phyloP scores from a whole-genome alignment of 2,329 filamentous ascomycete genomes.

The Periconia sp. region DNA sequence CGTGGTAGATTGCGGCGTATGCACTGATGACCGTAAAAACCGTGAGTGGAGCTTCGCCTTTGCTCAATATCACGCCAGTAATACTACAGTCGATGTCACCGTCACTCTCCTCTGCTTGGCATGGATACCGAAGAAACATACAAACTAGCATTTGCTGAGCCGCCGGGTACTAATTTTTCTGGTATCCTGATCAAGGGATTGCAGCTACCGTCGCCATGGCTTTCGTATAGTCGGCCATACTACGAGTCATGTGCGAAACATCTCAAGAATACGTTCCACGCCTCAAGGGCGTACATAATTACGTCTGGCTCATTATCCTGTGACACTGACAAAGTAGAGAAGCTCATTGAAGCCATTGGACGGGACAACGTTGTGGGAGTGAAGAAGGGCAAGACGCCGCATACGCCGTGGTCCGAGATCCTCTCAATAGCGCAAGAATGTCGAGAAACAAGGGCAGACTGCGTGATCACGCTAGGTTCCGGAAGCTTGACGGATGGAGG shows the following conservation, averaged over 20 bases:
- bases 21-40: neutral
- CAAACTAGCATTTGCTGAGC: constrained; percentile 13
- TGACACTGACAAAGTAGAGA: no score
- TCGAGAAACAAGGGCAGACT: no score
- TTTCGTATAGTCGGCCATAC: constrained; percentile 58
- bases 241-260: constrained; percentile 54
- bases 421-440: no score
- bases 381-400: no score
- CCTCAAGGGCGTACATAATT: constrained; percentile 58
- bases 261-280: constrained; percentile 51
- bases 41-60: neutral
- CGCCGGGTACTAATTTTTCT: constrained; percentile 11
- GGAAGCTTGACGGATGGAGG: no score
- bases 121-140: constrained; percentile 11
- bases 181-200: constrained; percentile 14
- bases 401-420: no score
- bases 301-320: constrained; percentile 57
- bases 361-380: no score
- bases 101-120: neutral
- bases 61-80: neutral
- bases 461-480: no score
- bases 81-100: neutral
- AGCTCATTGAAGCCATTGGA: no score
- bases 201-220: constrained; percentile 41
- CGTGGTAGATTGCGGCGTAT: no score